These are phyloP conservation scores for Emmonsia crescens DNA, from an alignment of 2,329 filamentous ascomycete genomes.

Conservation along the genomic window DNA sequence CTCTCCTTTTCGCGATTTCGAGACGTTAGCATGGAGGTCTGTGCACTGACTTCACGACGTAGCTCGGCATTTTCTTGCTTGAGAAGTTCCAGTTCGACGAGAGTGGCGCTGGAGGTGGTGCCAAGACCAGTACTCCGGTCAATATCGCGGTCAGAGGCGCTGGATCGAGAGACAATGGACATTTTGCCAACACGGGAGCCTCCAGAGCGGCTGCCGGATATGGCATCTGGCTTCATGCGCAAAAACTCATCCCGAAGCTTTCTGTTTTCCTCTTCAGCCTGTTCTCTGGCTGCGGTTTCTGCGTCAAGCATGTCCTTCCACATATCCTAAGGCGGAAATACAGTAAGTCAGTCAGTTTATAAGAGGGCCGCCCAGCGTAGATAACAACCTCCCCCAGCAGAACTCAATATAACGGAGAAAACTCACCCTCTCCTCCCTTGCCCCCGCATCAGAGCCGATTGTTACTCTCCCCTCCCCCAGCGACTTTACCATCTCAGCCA, in stretches of 20 bases:
- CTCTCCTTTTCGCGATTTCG: constrained; percentile 90
- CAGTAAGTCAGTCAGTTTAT: neutral
- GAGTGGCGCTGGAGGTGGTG: constrained; percentile 53
- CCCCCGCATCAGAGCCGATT: constrained; percentile 40
- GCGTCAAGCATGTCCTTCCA: constrained; percentile 93
- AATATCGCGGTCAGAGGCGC: constrained; percentile 25
- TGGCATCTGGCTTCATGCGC: constrained; percentile 40
- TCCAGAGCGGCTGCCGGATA: constrained; percentile 16
- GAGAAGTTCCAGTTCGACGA: constrained; percentile 74
- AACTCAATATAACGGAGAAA: constrained; percentile 3
- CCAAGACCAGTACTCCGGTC: constrained; percentile 37
- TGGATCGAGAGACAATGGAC: constrained; percentile 29
- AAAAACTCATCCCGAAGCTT: constrained; percentile 75
- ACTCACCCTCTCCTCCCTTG: constrained; percentile 38
- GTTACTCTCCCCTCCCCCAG: constrained; percentile 43
- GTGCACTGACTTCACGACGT: constrained; percentile 81
- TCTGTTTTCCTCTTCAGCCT: constrained; percentile 80
- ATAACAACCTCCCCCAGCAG: constrained; percentile 15
- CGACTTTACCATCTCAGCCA: constrained; percentile 68
- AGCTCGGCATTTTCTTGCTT: constrained; percentile 88
- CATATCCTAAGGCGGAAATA: constrained; percentile 52
- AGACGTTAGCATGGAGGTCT: constrained; percentile 95
- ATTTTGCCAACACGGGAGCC: constrained; percentile 25
- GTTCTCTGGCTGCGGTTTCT: constrained; percentile 78
- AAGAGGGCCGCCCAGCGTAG: neutral